Evolutionary conservation across 805 yeast genomes (phyloP).

Genomic region (Hanseniaspora thailandica): DNA sequence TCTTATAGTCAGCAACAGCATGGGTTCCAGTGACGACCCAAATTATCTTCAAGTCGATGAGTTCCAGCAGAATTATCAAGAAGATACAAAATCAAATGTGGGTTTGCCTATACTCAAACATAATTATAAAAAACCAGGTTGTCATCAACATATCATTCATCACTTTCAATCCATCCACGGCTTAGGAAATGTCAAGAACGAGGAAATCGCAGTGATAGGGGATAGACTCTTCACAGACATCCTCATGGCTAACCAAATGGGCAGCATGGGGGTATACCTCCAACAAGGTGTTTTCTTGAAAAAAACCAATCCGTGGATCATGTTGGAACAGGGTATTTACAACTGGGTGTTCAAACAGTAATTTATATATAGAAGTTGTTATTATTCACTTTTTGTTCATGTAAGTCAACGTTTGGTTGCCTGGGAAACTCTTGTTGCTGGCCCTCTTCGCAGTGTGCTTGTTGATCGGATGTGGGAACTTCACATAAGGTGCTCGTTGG

Average conservation of each 20-base stretch:
- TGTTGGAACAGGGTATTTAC: conserved; percentile 2
- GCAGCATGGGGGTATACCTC: conserved; percentile 74
- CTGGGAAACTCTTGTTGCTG: conserved; percentile 6
- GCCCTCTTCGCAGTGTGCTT: background rate
- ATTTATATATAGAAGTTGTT: background rate
- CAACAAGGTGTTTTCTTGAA: conserved; percentile 50
- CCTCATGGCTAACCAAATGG: conserved; percentile 90
- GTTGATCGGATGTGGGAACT: conserved; percentile 10
- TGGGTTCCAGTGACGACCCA: conserved; percentile 74
- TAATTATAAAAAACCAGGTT: conserved; percentile 70
- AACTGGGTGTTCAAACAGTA: background rate
- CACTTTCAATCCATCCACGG: conserved; percentile 45
- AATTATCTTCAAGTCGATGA: conserved; percentile 25
- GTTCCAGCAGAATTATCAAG: conserved; percentile 39
- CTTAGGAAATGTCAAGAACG: conserved; percentile 16
- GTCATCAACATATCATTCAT: conserved; percentile 52
- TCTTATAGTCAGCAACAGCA: conserved; percentile 81
- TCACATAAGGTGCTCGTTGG: background rate
- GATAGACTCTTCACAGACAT: conserved; percentile 87
- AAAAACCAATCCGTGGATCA: conserved; percentile 27
- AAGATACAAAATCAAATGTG: conserved; percentile 38
- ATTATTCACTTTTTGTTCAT: background rate
- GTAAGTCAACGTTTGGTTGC: conserved; percentile 8
- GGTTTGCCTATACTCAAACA: background rate
- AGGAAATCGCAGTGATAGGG: conserved; percentile 73